Conservation (phyloP, 441 rosid genomes). For the Bocquillonia castaneifolia region DNA sequence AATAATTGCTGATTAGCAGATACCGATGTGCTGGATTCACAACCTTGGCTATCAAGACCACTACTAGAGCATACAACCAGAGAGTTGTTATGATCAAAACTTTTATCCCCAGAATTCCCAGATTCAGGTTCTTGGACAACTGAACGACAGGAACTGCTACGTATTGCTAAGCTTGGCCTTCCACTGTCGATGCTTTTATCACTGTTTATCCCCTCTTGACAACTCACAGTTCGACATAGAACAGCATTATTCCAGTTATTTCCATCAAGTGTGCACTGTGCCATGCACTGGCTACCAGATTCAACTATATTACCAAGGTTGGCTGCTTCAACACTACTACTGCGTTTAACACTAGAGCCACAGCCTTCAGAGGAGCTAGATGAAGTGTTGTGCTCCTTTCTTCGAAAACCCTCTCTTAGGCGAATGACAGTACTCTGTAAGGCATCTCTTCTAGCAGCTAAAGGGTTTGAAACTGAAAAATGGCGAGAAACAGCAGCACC, state of each 20-base stretch:
- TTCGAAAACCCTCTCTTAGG: conserved; percentile 94
- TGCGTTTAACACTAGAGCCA: conserved; percentile 94
- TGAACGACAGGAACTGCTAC: conserved; percentile 89
- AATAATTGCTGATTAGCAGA: conserved; percentile 83
- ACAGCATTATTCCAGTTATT: conserved; percentile 52
- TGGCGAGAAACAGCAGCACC: conserved; percentile 98
- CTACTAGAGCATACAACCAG: conserved; percentile 73
- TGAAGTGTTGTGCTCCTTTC: conserved; percentile 85
- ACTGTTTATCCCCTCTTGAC: conserved; percentile 78
- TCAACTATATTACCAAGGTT: conserved; percentile 64
- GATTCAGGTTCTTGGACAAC: conserved; percentile 84
- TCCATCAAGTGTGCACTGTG: conserved; percentile 49
- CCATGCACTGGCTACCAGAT: conserved; percentile 45
- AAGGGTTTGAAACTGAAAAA: conserved; percentile 80
- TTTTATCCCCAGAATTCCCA: conserved; percentile 63
- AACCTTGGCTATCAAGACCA: conserved; percentile 95
- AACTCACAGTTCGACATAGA: conserved; percentile 62
- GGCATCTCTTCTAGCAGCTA: conserved; percentile 98
- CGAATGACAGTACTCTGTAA: conserved; percentile 94
- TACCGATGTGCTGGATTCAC: conserved; percentile 84
- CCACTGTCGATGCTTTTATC: conserved; percentile 98
- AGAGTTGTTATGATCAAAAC: conserved; percentile 59
- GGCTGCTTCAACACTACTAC: conserved; percentile 87
- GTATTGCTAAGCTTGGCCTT: conserved; percentile 87
- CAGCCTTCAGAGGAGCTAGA: conserved; percentile 99